Conservation (phyloP, 805 yeast species). For the Wilhelminamyces savonicus region DNA sequence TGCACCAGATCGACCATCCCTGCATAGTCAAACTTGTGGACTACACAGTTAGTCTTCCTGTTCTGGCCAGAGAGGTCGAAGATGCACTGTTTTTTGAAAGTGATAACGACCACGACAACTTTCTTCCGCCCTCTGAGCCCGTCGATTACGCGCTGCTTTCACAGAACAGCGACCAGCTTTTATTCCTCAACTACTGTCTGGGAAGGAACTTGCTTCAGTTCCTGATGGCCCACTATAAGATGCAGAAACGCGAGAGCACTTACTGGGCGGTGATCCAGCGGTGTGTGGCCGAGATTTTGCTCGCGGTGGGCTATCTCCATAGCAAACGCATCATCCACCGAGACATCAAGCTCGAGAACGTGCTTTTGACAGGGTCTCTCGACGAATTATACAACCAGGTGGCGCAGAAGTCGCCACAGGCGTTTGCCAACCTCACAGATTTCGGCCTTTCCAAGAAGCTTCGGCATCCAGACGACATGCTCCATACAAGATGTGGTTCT, state of each 20-base stretch:
- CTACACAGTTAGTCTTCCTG: constrained; percentile 27
- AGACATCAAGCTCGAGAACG: constrained; percentile 14
- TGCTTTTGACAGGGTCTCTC: constrained; percentile 17
- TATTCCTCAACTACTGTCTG: constrained; percentile 67
- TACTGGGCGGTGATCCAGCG: constrained; percentile 52
- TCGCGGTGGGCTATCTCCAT: constrained; percentile 43
- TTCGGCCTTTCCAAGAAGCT: constrained; percentile 80
- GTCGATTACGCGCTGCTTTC: constrained; percentile 9
- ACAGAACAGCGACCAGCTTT: constrained; percentile 25
- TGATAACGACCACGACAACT: constrained; percentile 7
- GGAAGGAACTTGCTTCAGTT: constrained; percentile 86
- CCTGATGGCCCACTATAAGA: constrained; percentile 27
- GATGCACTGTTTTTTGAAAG: constrained; percentile 8
- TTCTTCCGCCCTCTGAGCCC: constrained; percentile 5
- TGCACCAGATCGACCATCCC: constrained; percentile 54
- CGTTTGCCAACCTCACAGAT: constrained; percentile 51
- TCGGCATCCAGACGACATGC: constrained; percentile 50
- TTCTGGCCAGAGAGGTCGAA: constrained; percentile 17
- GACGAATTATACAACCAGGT: constrained; percentile 23
- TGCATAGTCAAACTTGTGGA: constrained; percentile 61
- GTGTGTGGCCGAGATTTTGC: constrained; percentile 62
- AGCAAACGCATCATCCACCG: constrained; percentile 12
- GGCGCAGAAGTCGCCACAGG: constrained; percentile 1
- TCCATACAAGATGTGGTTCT: constrained; percentile 90
- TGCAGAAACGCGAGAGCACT: constrained; percentile 21